Evolutionary conservation across 2,329 filamentous ascomycete species (phyloP), one percentile per base, ranked within the genome.

Genomic region (Rugonectria rugulosa): DNA sequence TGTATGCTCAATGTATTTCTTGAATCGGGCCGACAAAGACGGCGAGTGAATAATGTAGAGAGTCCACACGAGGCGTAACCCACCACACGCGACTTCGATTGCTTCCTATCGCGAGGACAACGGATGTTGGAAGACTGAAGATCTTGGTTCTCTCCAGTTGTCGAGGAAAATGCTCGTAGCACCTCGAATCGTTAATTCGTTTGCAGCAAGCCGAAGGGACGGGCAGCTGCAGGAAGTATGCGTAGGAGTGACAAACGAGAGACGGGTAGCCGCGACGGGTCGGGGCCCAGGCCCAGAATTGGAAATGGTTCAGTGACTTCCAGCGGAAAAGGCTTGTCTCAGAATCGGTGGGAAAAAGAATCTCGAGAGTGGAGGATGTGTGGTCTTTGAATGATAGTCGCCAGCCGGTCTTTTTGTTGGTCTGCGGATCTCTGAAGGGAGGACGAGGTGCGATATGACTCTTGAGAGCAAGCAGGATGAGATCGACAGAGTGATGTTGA

Each of bases 361-460:
- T 56, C 40, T 32, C 29, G 12, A 56, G 48, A 43, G 55, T 55
- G 56, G 57, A 54, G 37, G 53, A 38, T 52, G 23, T 32, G 38
- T 42, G 47, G 34, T 55, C 56, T 66, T 52, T 43, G 42, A 60
- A 43, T 37, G 43, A 19, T 47, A 36, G 50, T 60, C 38, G 5
- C 4, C 10, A 14, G 29, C n/a, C 5, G 29, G 29, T 14, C 29
- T 56, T 23, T 49, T 56, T n/a, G n/a, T 15, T 57, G 27, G 43
- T 51, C 41, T 64, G 59, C 60, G 52, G 57, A 62, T 67, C 63
- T 66, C 60, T 45, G 8, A 63, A 67, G 65, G 65, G 63, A 67
- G 65, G 34, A 15, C 26, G 38, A 49, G 15, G 29, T 43, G 29
- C 8, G 36, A 46, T 27, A n/a, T 42, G 41, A 19, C 15, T 40